Evolutionary conservation across 495 filamentous ascomycete species (phyloP), one percentile per base, ranked within the genome.

Genomic region (Neurospora sp.): DNA sequence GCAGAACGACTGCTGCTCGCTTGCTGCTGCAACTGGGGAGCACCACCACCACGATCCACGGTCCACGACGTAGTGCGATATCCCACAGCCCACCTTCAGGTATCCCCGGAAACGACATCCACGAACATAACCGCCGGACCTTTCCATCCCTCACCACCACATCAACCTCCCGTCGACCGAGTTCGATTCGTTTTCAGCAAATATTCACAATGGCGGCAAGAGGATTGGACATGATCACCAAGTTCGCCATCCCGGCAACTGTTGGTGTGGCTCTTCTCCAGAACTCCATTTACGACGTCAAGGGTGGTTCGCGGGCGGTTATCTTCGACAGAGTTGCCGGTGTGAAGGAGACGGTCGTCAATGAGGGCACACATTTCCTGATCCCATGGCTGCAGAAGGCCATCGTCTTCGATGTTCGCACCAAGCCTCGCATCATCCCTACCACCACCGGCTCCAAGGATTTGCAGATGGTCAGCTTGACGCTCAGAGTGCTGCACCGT

Each of bases 391-490:
- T 99, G 79, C 96, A 99, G 80, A 90, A 90, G 85, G 91, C 90
- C 75, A 96, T 99, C 82, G 86, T 97, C 81, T 99, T 96, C 85
- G 96, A 99, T 85, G 96, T 99, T 73, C 93, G 96, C 73, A 98
- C 96, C 59, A 96, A 96, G 88, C 96, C 96, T 69, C 88, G 96
- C 77, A 97, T 95, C 79, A 98, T 99, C 83, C 91, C 90, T 18
- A 99, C 96, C n/a, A 98, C 95, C 16, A 99, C 96, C 12, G 96
- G 96, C 71, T 94, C 91, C 87, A 99, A 99, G 89, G 96, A 99
- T 84, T 81, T 99, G 83, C 96, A 99, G 88, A 99, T 99, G 96
- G 96, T 99, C 80, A 97, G 93, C 87, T 87, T 99, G 87, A 99
- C 96, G 41, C 86, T 99, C 77, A 89, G 96, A 78, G 96, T 99